Evolutionary conservation across 2,329 filamentous ascomycete species (phyloP).

Genomic region (Microcyclosporella mali): DNA sequence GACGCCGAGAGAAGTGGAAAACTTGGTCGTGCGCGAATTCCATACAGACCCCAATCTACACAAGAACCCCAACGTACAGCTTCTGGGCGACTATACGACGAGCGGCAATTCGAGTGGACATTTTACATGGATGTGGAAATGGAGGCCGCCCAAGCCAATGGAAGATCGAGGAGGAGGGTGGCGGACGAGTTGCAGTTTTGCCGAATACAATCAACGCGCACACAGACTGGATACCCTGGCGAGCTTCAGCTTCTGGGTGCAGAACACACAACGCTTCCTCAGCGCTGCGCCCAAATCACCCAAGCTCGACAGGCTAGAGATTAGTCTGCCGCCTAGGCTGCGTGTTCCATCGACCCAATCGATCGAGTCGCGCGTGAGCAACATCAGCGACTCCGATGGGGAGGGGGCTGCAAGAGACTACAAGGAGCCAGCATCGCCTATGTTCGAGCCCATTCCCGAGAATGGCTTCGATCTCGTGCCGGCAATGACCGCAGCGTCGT

Average conservation of each 20-base stretch:
- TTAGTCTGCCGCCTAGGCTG: constrained; percentile 52
- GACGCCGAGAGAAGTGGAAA: constrained; percentile 80
- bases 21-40: constrained; percentile 88
- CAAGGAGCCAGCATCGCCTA: constrained; percentile 42
- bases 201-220: constrained; percentile 92
- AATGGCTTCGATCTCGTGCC: constrained; percentile 41
- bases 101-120: constrained; percentile 75
- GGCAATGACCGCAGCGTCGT: constrained; percentile 33
- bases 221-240: constrained; percentile 83
- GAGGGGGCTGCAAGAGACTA: constrained; percentile 37
- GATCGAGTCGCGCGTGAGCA: constrained; percentile 72
- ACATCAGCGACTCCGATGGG: constrained; percentile 58
- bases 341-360: constrained; percentile 83
- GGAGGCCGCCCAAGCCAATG: constrained; percentile 75
- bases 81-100: constrained; percentile 88
- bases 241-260: constrained; percentile 92
- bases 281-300: constrained; percentile 52
- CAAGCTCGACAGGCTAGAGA: constrained; percentile 62
- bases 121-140: constrained; percentile 96
- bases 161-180: constrained; percentile 88
- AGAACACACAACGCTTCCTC: constrained; percentile 48
- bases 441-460: constrained; percentile 44
- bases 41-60: constrained; percentile 95
- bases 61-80: constrained; percentile 90
- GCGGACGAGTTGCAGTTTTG: constrained; percentile 94